Percentiles rank a stretch among this genome's conserved stretches.
Conservation (phyloP, 768 basidiomycete species). For the Boletus coccyginus region DNA sequence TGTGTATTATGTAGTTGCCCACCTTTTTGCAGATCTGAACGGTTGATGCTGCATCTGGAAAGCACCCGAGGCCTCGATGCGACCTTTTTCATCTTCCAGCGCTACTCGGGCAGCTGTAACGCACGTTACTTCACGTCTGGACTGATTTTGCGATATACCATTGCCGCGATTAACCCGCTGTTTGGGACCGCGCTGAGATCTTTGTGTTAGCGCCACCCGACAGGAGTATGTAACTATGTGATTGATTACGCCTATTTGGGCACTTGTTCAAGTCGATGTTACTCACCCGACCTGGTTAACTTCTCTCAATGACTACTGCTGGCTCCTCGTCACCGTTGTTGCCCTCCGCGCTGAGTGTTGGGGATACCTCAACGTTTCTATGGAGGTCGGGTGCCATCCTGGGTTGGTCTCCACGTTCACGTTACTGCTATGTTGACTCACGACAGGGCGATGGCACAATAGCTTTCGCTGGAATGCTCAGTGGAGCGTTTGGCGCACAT, state of each 20-base stretch:
- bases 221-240: neutral
- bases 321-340: slow-evolving; percentile 32
- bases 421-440: neutral
- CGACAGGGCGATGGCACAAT: neutral
- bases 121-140: too few species aligned
- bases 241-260: slow-evolving; percentile 20
- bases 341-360: slow-evolving; percentile 5
- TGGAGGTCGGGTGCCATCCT: slow-evolving; percentile 45
- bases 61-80: too few species aligned
- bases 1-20: too few species aligned
- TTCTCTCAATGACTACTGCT: slow-evolving; percentile 18
- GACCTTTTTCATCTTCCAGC: too few species aligned
- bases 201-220: too few species aligned
- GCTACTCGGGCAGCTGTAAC: too few species aligned
- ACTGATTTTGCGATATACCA: too few species aligned
- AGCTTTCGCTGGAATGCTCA: slow-evolving; percentile 50
- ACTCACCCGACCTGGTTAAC: neutral
- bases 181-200: too few species aligned
- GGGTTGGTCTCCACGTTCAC: slow-evolving; percentile 27
- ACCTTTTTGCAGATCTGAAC: too few species aligned
- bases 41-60: too few species aligned
- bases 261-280: neutral
- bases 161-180: too few species aligned
- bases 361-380: slow-evolving; percentile 24
- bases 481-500: slow-evolving; percentile 72